These are phyloP conservation scores for Thermothelomyces thermophilus DNA, from an alignment of 2,329 filamentous ascomycete genomes.

Conservation along the genomic window DNA sequence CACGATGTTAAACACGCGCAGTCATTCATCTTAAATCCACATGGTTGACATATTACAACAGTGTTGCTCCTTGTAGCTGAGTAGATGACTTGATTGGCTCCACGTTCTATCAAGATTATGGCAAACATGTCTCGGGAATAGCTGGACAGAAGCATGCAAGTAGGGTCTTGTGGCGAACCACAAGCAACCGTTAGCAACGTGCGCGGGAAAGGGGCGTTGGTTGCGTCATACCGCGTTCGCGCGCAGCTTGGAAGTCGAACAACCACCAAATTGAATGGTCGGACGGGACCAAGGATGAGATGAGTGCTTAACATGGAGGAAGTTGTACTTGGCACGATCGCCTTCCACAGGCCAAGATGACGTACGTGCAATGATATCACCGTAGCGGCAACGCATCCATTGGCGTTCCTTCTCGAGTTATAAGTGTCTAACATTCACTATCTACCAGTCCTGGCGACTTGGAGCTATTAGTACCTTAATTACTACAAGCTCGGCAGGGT, in stretches of 20 bases:
- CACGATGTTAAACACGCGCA: too few species aligned
- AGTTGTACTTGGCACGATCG: background rate
- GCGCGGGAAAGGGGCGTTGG: background rate
- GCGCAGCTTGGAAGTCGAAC: background rate
- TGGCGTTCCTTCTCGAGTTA: too few species aligned
- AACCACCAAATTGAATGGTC: too few species aligned
- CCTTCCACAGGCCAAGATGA: background rate
- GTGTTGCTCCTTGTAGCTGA: background rate
- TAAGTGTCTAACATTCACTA: background rate
- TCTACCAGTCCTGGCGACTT: background rate
- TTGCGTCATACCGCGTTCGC: background rate
- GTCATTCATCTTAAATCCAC: too few species aligned
- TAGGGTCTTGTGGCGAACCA: background rate
- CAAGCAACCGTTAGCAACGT: background rate
- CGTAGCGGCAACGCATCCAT: background rate
- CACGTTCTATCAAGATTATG: too few species aligned
- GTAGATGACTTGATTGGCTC: too few species aligned
- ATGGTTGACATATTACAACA: background rate
- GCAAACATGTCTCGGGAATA: background rate
- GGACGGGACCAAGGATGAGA: too few species aligned
- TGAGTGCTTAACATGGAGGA: too few species aligned
- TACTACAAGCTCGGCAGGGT: background rate
- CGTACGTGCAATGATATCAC: constrained; percentile 1
- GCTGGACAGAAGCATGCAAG: too few species aligned
- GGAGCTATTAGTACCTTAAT: background rate